Conservation (phyloP, 1,139 yeast genomes). For the Suhomyces terraborum region DNA sequence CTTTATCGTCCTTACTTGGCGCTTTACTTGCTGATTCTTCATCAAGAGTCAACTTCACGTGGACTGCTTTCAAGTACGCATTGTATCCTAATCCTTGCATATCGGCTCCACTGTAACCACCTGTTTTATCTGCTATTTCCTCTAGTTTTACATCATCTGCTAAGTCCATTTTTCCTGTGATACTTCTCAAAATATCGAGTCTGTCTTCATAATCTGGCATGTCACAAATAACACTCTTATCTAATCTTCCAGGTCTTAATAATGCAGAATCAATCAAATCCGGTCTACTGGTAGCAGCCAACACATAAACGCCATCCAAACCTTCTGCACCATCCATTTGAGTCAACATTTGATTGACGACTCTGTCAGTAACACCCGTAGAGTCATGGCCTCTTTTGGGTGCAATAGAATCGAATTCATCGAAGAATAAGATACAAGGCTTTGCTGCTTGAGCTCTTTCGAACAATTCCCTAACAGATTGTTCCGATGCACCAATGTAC, state of each 20-base stretch:
- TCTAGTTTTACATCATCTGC: constrained; percentile 53
- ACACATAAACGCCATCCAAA: constrained; percentile 90
- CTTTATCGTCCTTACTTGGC: constrained; percentile 19
- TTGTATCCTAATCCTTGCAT: constrained; percentile 90
- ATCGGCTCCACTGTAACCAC: constrained; percentile 93
- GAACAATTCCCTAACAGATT: constrained; percentile 87
- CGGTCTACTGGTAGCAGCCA: constrained; percentile 95
- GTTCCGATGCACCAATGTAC: constrained; percentile 97
- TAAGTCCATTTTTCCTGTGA: constrained; percentile 58
- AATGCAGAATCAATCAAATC: constrained; percentile 94
- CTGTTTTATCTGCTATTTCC: constrained; percentile 59
- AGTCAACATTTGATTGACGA: constrained; percentile 93
- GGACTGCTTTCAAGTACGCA: constrained; percentile 90
- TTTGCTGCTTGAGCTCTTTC: constrained; percentile 93
- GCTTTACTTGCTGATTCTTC: constrained; percentile 32
- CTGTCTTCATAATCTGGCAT: constrained; percentile 77
- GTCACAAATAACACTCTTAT: constrained; percentile 87
- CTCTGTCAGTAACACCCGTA: constrained; percentile 97
- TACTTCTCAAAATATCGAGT: constrained; percentile 67
- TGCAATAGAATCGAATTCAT: constrained; percentile 95
- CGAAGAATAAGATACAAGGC: constrained; percentile 92
- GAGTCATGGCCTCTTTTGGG: constrained; percentile 98
- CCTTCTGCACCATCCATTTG: constrained; percentile 99
- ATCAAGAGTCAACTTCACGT: constrained; percentile 58
- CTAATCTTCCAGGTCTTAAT: constrained; percentile 92